Conservation (phyloP, 352 stramenopile genomes). For the Lagenidium sp. region DNA sequence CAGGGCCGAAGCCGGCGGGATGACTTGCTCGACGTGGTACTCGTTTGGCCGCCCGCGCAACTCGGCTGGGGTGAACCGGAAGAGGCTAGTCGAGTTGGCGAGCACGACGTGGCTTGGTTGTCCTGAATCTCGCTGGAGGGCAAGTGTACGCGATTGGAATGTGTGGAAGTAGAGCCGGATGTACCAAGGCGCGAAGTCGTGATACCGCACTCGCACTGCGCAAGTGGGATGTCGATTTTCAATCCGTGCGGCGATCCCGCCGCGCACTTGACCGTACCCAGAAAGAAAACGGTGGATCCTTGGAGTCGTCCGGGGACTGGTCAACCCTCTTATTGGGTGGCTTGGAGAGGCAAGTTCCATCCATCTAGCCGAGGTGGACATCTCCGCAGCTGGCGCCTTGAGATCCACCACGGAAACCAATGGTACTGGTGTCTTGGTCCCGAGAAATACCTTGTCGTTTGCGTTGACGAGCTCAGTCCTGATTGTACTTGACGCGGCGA, state of each 20-base stretch:
- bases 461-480: not conserved
- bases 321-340: too few species aligned
- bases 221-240: conserved; percentile 44
- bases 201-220: conserved; percentile 49
- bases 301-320: conserved; percentile 27
- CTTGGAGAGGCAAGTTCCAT: too few species aligned
- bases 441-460: conserved; percentile 2
- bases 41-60: conserved; percentile 45
- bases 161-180: conserved; percentile 74
- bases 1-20: conserved; percentile 44
- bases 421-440: not conserved
- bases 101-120: conserved; percentile 4
- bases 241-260: conserved; percentile 58
- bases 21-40: conserved; percentile 31
- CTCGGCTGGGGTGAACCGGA: conserved; percentile 56
- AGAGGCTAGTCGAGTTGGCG: conserved; percentile 5
- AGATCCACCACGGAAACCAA: conserved; percentile 1
- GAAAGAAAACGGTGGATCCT: conserved; percentile 74
- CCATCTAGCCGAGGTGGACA: not conserved
- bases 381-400: not conserved
- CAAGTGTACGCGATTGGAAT: conserved; percentile 20
- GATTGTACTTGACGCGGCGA: conserved; percentile 6
- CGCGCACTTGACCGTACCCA: conserved; percentile 63
- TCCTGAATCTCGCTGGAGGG: conserved; percentile 1
- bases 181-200: conserved; percentile 78